phyloP scores from a whole-genome alignment of 2,329 filamentous ascomycete species.

The Setomelanomma holmii region DNA sequence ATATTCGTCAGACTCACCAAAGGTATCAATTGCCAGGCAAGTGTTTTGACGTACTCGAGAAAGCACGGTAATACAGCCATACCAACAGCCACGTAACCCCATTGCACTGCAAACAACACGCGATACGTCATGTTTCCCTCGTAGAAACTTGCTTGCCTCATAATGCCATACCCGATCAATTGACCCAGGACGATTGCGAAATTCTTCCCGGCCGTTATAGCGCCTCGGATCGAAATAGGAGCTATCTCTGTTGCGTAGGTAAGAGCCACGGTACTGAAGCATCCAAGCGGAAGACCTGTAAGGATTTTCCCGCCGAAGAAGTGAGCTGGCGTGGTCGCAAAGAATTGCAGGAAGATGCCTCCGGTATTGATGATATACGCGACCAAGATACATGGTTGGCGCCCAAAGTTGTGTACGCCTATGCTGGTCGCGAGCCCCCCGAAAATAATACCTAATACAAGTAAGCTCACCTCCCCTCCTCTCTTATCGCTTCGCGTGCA shows the following conservation, averaged over 20 bases:
- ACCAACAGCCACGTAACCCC: constrained; percentile 38
- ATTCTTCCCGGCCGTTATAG: constrained; percentile 22
- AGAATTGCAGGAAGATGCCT: constrained; percentile 25
- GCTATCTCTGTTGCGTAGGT: constrained; percentile 20
- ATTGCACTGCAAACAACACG: constrained; percentile 42
- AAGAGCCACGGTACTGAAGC: constrained; percentile 19
- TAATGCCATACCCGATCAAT: constrained; percentile 19
- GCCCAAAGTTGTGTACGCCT: constrained; percentile 15
- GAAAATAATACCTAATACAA: constrained; percentile 15
- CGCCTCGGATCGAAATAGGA: constrained; percentile 17
- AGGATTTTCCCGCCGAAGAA: constrained; percentile 25
- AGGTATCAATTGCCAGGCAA: not conserved
- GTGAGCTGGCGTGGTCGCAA: constrained; percentile 13
- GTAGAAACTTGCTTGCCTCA: constrained; percentile 31
- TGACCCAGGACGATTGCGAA: constrained; percentile 25
- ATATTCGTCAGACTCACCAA: not conserved
- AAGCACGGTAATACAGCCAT: constrained; percentile 40
- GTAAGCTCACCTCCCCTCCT: not conserved
- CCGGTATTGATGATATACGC: constrained; percentile 21
- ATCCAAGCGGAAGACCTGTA: constrained; percentile 18
- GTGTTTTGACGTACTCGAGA: constrained; percentile 31
- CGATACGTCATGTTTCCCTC: constrained; percentile 27
- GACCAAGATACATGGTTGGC: constrained; percentile 18
- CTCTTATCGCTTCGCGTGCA: too few relatives aligned
- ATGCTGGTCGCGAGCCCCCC: constrained; percentile 19